Evolutionary conservation across 2,329 filamentous ascomycete species (phyloP).

Genomic region (Aureobasidium uvarum): DNA sequence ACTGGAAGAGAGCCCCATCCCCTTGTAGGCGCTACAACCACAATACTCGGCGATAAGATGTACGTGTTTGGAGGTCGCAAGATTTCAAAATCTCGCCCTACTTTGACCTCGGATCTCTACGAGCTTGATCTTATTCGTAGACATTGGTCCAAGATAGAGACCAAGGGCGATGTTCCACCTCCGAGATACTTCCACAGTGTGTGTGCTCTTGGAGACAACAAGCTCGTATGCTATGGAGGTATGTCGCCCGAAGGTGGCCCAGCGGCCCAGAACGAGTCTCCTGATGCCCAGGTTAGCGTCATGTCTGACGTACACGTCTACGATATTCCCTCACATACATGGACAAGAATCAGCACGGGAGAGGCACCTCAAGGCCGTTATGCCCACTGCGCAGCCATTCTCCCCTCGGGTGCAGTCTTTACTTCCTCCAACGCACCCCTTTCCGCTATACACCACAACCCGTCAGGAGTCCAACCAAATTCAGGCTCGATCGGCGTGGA

Average conservation of each 20-base stretch:
- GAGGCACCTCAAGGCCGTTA: constrained; percentile 92
- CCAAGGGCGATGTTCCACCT: constrained; percentile 78
- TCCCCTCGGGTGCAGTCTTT: constrained; percentile 85
- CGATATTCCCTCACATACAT: constrained; percentile 76
- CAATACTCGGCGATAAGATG: constrained; percentile 89
- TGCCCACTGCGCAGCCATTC: constrained; percentile 89
- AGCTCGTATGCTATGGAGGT: constrained; percentile 95
- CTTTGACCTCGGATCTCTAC: constrained; percentile 86
- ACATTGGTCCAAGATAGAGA: constrained; percentile 90
- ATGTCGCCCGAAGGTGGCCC: constrained; percentile 90
- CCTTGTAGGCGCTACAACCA: constrained; percentile 91
- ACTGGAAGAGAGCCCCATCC: constrained; percentile 89
- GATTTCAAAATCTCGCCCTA: constrained; percentile 77
- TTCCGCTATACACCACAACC: constrained; percentile 87
- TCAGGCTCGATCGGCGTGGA: constrained; percentile 84
- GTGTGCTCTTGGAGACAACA: constrained; percentile 88
- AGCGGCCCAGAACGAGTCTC: constrained; percentile 50
- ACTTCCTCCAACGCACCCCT: constrained; percentile 79
- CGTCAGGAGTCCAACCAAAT: constrained; percentile 75
- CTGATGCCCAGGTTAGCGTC: constrained; percentile 63
- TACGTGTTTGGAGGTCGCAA: constrained; percentile 95
- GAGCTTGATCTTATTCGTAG: constrained; percentile 87
- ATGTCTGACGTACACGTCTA: constrained; percentile 99
- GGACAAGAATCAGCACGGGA: constrained; percentile 72
- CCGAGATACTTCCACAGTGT: constrained; percentile 97